Evolutionary conservation across 495 filamentous ascomycete genomes (phyloP), one percentile per base, ranked within the genome.

Genomic region (Penicillium atrosanguineum): DNA sequence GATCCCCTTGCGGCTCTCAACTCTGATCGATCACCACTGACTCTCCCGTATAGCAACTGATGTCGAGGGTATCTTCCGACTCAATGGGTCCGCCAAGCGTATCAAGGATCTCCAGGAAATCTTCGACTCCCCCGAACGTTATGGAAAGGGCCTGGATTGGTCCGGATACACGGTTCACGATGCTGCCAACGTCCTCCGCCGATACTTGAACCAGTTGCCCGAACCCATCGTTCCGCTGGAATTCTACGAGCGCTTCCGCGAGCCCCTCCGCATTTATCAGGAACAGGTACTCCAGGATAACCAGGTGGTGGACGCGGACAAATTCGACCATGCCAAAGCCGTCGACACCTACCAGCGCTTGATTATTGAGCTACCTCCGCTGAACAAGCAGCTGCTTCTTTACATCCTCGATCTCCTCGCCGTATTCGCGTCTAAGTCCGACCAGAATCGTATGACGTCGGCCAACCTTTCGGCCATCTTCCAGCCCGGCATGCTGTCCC

Each of bases 321-420:
- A 74, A 16, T 95, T 96, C 60, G 83, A 97, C 60, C 79, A 86
- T 58, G 74, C 82, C 34, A 80, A 81, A 38, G 91, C 92, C 31
- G 96, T 99, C 55, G 68, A 67, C 7, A 83, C 83, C 29, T 99
- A 96, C 62, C 92, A 99, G 64, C 79, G 83, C 53, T 76, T 97
- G 23, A 99, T 99, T 66, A 90, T 88, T 20, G 89, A 97, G 64
- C 78, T 99, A 15, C 94, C 94, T 7, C 87, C 93, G 4, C 76
- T 99, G 20, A 99, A 99, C 68, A 86, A 92, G 52, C 94, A 99
- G 70, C 72, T 99, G 12, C 84, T 99, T 21, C 82, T 99, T 20
- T 99, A 99, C 65, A 95, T 99, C 55, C 81, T 99, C 28, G 94
- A 99, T 71, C 80, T 99, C n/a, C 82, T 99, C 29, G 95, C 94